Base-by-base conservation (phyloP, 352 stramenopile genomes). In the Phytophthora multivora region DNA sequence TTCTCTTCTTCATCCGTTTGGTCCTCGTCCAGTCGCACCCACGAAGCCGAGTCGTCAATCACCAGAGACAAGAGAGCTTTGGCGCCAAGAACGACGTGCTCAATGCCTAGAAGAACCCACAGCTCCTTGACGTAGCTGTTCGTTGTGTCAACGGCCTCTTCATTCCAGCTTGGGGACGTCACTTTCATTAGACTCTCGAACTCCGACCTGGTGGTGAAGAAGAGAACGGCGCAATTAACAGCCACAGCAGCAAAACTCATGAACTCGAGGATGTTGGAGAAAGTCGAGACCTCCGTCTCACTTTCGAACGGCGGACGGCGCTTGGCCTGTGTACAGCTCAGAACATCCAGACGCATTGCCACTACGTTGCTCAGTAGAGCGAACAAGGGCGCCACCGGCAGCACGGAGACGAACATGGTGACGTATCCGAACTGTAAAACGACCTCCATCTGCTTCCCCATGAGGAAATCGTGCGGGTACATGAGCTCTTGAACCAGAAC, bases 381-480 rank as follows among this genome's bases (percentile, higher is more conserved):
- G 51, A 98, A 79, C 39, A 98, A 66, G 15, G 93, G 87, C 18
- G 88, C 95, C 13, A 93, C 61, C 0, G 93, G 93, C 52, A 98
- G 90, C 38, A 96, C 95, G 0, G 85, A 93, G 2, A 96, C 90
- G 71, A 98, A 98, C 72, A 98, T 88, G 30, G 92, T 98, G 38
- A 98, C 84, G 69, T 98, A 98, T 40, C 93, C 93, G 62, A 98
- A 97, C 84, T 90, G 82, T n/a, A 93, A 63, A 38, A 93, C 71
- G 10, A 86, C 58, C 52, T 93, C 84, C 75, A 91, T 90, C 35
- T 93, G 82, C 58, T 93, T 93, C 51, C 69, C 73, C 74, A 93
- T 72, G 31, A 93, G 51, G 19, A 90, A 86, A 47, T 89, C 76
- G 15, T 77, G 79, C 10, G 80, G 74, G 46, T 85, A 65, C 84